Evolutionary conservation across 2,329 filamentous ascomycete species (phyloP).

Genomic region (Epicoccum sorghinum): DNA sequence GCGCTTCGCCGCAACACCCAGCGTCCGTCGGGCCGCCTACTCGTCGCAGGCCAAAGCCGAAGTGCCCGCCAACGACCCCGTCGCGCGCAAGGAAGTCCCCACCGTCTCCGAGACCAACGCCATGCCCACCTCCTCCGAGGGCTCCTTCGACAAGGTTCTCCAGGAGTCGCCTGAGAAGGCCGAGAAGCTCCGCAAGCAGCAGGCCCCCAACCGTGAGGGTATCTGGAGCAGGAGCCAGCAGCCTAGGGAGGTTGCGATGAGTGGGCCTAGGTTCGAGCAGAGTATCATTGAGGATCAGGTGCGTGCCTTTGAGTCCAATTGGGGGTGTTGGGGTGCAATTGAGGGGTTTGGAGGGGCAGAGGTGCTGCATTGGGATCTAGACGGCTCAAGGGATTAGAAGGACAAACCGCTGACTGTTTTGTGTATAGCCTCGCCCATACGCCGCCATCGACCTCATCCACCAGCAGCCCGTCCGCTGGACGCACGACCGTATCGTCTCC

Average conservation of each 20-base stretch:
- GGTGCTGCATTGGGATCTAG: neutral
- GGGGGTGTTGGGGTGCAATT: neutral
- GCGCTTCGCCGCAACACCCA: conserved; percentile 27
- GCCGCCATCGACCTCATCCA: conserved; percentile 96
- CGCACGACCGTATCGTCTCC: conserved; percentile 77
- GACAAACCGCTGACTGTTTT: neutral
- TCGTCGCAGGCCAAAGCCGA: conserved; percentile 47
- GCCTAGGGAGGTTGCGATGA: conserved; percentile 83
- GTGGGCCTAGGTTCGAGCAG: conserved; percentile 94
- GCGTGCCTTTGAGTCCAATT: conserved; percentile 41
- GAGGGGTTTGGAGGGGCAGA: neutral
- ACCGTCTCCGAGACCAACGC: conserved; percentile 69
- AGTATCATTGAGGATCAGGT: conserved; percentile 94
- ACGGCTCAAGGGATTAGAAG: neutral
- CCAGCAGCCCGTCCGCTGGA: conserved; percentile 93
- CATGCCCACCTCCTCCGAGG: conserved; percentile 58
- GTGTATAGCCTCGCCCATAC: conserved; percentile 76
- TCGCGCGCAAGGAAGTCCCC: conserved; percentile 52
- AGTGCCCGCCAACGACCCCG: conserved; percentile 70
- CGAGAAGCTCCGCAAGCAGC: conserved; percentile 65
- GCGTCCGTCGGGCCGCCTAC: conserved; percentile 32
- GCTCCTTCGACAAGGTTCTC: conserved; percentile 58
- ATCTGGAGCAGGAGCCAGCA: conserved; percentile 89
- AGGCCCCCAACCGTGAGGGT: conserved; percentile 83
- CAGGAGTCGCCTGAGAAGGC: conserved; percentile 61